These are phyloP conservation scores for Colletotrichum liaoningense DNA, from an alignment of 2,329 filamentous ascomycete genomes.

Conservation along the genomic window DNA sequence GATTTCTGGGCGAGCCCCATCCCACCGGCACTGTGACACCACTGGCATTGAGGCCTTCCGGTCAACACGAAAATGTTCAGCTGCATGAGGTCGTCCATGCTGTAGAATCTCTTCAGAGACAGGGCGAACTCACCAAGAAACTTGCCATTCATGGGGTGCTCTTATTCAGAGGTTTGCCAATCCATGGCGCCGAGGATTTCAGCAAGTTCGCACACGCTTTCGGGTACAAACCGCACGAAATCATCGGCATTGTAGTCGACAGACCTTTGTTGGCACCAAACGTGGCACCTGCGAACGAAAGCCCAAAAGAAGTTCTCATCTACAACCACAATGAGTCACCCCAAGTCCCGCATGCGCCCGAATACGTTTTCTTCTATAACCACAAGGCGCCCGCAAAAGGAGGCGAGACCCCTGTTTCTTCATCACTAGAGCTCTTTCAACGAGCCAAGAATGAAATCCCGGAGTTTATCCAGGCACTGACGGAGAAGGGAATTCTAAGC, in stretches of 20 bases:
- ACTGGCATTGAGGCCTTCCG: background rate
- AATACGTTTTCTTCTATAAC: slow-evolving; percentile 62
- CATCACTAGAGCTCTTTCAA: slow-evolving; percentile 58
- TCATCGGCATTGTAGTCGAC: slow-evolving; percentile 62
- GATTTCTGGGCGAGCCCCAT: slow-evolving; percentile 2
- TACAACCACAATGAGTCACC: slow-evolving; percentile 64
- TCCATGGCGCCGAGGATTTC: slow-evolving; percentile 57
- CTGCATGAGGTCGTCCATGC: background rate
- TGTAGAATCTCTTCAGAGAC: background rate
- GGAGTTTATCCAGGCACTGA: slow-evolving; percentile 55
- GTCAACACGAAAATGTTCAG: background rate
- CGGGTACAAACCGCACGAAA: slow-evolving; percentile 56
- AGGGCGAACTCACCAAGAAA: slow-evolving; percentile 47
- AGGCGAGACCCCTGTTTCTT: slow-evolving; percentile 58
- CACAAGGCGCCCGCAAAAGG: slow-evolving; percentile 51
- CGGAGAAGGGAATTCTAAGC: slow-evolving; percentile 53
- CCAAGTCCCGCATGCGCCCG: slow-evolving; percentile 62
- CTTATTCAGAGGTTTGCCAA: slow-evolving; percentile 58
- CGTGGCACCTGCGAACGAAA: slow-evolving; percentile 55
- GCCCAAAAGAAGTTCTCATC: slow-evolving; percentile 58
- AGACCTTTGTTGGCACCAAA: slow-evolving; percentile 43
- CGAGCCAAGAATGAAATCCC: slow-evolving; percentile 58
- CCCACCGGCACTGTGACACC: background rate
- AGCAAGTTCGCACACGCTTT: slow-evolving; percentile 62
- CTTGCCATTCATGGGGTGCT: slow-evolving; percentile 58